phyloP scores from a whole-genome alignment of 768 basidiomycete species.

The Phylloporus sp. region DNA sequence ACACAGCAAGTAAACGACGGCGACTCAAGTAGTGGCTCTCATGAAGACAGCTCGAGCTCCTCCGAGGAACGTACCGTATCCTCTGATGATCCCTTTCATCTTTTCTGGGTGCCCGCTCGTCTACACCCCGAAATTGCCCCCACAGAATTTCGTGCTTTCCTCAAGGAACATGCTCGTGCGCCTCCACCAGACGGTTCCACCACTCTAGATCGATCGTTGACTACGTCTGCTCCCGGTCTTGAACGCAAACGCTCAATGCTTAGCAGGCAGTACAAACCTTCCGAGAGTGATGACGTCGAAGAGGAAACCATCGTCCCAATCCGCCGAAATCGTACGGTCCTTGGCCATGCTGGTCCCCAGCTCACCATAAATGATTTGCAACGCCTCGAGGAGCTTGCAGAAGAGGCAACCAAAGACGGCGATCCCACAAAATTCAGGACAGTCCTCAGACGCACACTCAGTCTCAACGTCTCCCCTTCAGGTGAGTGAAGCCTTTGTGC shows the following conservation, averaged over 20 bases:
- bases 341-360: conserved; percentile 70
- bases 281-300: conserved; percentile 72
- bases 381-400: conserved; percentile 86
- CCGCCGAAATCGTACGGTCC: conserved; percentile 62
- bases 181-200: conserved; percentile 49
- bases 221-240: conserved; percentile 46
- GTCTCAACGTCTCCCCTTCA: conserved; percentile 80
- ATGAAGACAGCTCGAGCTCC: conserved; percentile 38
- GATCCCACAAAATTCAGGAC: conserved; percentile 79
- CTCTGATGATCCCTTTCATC: conserved; percentile 77
- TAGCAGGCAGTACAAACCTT: conserved; percentile 86
- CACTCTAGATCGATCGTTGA: conserved; percentile 40
- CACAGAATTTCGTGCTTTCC: conserved; percentile 89
- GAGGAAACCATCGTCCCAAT: conserved; percentile 68
- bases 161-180: conserved; percentile 84
- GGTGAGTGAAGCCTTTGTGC: conserved; percentile 49
- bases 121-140: conserved; percentile 98
- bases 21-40: conserved; percentile 41
- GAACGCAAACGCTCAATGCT: conserved; percentile 91
- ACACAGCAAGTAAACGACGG: conserved; percentile 39
- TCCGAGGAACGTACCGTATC: conserved; percentile 30
- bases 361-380: conserved; percentile 94
- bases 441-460: conserved; percentile 80
- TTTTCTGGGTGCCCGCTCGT: conserved; percentile 98
- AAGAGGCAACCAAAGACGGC: conserved; percentile 79